Percentiles rank a stretch among this genome's conserved stretches.
Conservation (phyloP, 2,329 filamentous ascomycete genomes). For the Macrophomina tecta region DNA sequence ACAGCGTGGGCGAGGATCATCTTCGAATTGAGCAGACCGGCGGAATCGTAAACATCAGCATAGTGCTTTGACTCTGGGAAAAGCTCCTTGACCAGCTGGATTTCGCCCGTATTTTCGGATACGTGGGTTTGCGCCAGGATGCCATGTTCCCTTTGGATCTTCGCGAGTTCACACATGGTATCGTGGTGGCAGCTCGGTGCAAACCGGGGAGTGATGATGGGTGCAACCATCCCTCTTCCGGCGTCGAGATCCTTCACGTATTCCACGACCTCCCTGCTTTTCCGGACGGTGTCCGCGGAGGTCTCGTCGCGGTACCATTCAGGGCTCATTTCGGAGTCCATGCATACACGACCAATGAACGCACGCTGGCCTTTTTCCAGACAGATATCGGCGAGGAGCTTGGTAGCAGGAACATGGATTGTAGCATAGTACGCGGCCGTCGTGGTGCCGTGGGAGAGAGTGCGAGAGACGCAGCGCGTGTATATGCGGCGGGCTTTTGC, state of each 20-base stretch:
- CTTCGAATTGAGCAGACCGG: conserved; percentile 70
- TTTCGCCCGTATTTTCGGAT: conserved; percentile 79
- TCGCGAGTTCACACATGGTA: conserved; percentile 68
- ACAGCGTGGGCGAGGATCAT: conserved; percentile 89
- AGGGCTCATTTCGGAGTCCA: conserved; percentile 70
- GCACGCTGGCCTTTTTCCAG: conserved; percentile 82
- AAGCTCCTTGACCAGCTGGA: conserved; percentile 70
- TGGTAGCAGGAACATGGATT: conserved; percentile 84
- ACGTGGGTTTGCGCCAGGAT: conserved; percentile 88
- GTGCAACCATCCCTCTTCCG: conserved; percentile 66
- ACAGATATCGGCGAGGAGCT: conserved; percentile 85
- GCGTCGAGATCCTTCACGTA: conserved; percentile 75
- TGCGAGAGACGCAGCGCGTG: conserved; percentile 76
- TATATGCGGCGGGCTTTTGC: conserved; percentile 74
- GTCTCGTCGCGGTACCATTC: conserved; percentile 80
- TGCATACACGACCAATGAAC: conserved; percentile 92
- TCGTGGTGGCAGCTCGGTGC: conserved; percentile 60
- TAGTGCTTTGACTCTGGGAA: conserved; percentile 73
- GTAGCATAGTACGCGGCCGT: conserved; percentile 96
- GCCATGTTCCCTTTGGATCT: conserved; percentile 65
- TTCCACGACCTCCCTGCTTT: conserved; percentile 49
- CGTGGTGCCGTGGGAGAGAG: conserved; percentile 88
- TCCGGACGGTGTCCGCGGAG: conserved; percentile 64
- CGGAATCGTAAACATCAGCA: conserved; percentile 77
- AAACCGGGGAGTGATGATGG: conserved; percentile 77